Evolutionary conservation across 257 asterid genomes (phyloP).

Genomic region (Misopates orontium): DNA sequence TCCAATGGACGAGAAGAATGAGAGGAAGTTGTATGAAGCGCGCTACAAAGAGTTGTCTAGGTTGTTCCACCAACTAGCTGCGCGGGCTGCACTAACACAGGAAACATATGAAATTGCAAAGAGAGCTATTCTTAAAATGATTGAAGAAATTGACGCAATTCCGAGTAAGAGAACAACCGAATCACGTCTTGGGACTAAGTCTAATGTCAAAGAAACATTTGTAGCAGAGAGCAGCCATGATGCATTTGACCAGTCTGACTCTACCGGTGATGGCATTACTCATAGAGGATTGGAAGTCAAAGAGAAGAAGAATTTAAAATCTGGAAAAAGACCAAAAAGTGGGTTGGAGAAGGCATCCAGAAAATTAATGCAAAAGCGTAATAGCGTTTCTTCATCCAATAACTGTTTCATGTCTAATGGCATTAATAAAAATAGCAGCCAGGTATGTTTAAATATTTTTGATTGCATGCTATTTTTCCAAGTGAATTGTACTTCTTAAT

Average conservation of each 20-base stretch:
- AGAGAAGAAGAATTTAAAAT: not conserved
- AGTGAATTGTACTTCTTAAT: too few relatives aligned
- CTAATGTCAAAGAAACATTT: too few relatives aligned
- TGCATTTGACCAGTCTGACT: not conserved
- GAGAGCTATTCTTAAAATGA: not conserved
- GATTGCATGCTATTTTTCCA: too few relatives aligned
- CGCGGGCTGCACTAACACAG: not conserved
- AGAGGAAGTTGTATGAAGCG: not conserved
- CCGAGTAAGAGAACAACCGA: not conserved
- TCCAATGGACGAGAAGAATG: not conserved
- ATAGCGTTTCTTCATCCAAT: too few relatives aligned
- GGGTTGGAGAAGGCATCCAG: not conserved
- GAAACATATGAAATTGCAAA: not conserved
- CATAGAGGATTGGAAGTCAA: not conserved
- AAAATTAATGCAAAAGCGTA: too few relatives aligned
- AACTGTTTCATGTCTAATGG: too few relatives aligned
- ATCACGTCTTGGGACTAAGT: too few relatives aligned
- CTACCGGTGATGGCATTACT: not conserved
- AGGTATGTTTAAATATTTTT: too few relatives aligned
- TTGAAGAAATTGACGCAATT: not conserved
- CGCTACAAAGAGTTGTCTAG: not conserved
- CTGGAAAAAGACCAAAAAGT: not conserved
- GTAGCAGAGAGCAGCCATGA: not conserved
- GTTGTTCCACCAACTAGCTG: not conserved
- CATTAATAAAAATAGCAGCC: too few relatives aligned